Percentiles rank a stretch among this genome's conserved stretches.
phyloP scores from a whole-genome alignment of 129 eudicot species.

The Flaveria linearis region DNA sequence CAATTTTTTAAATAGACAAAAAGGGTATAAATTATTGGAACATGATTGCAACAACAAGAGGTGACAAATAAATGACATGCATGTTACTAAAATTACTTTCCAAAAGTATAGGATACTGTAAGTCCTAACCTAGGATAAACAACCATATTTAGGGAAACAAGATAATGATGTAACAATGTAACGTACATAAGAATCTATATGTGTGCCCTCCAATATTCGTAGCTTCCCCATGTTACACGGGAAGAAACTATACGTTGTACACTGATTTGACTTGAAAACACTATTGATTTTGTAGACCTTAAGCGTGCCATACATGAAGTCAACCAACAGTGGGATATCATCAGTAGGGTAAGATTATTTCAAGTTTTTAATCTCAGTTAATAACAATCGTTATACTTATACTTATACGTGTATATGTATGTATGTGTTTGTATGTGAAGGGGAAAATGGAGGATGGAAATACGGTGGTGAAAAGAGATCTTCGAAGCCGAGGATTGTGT shows the following conservation, averaged over 20 bases:
- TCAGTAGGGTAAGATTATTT: constrained; percentile 52
- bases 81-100: constrained; percentile 25
- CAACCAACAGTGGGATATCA: constrained; percentile 47
- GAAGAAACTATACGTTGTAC: constrained; percentile 6
- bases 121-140: constrained; percentile 15
- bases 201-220: constrained; percentile 15
- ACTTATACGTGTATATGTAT: neutral
- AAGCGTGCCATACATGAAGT: constrained; percentile 92
- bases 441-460: constrained; percentile 34
- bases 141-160: constrained; percentile 34
- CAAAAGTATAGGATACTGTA: constrained; percentile 20
- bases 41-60: constrained; percentile 2
- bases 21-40: neutral
- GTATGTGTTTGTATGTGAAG: neutral
- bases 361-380: neutral
- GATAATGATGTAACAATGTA: constrained; percentile 19
- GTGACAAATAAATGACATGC: constrained; percentile 1
- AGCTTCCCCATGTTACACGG: constrained; percentile 22
- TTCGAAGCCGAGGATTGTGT: constrained; percentile 81
- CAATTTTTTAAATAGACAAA: no score
- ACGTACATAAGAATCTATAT: constrained; percentile 17
- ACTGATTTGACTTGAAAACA: constrained; percentile 25
- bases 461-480: constrained; percentile 42
- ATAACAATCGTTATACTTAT: neutral
- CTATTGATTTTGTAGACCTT: constrained; percentile 54